Base-by-base conservation (phyloP, 2,329 filamentous ascomycete genomes). In the Xylariomycetidae sp. region DNA sequence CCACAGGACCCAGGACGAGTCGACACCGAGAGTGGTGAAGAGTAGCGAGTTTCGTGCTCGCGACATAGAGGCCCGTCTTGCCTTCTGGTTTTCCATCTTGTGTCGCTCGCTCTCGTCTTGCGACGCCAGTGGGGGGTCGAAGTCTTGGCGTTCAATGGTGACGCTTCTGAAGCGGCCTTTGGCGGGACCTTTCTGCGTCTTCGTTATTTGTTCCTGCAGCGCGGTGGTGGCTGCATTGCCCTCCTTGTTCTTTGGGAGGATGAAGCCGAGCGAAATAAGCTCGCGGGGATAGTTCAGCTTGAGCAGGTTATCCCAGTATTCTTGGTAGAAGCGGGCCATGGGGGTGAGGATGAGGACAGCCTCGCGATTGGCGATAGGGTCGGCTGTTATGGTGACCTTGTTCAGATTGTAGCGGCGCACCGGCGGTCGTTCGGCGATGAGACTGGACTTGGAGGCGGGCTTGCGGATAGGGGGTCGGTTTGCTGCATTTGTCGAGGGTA, bases 1-100 rank as follows among this genome's bases (percentile, higher is more conserved):
- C 92, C 92, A 98, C 16, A 98, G 72, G 20, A 98, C 89, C 92
- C 92, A 98, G 0, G 88, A 92, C 1, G 88, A 96, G 10, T 80
- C 75, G 1, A 89, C 89, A 2, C 90, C 89, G 8, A 98, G 69
- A 0, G 90, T 97, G 7, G 92, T 96, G 66, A 97, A 98, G 17
- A 98, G 75, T 7, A 98, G 74, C 34, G 86, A 94, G 59, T 98
- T 98, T 45, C 92, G 82, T 23, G 92, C 90, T 54, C 87, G 85
- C 52, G 88, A 82, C 92, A 98, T 97, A 40, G 87, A 83, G 26
- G 88, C 83, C 22, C 92, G 78, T 10, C 92, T 80, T 6, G 70
- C 72, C 63, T 94, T 95, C 58, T 98, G 92, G 54, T 94, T 88
- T 41, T 80, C 70, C 66, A 96, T 79, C 62, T 94, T 94, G 66